These are phyloP conservation scores for Tolypocladium amazonense DNA, from an alignment of 2,329 filamentous ascomycete genomes.

Conservation along the genomic window DNA sequence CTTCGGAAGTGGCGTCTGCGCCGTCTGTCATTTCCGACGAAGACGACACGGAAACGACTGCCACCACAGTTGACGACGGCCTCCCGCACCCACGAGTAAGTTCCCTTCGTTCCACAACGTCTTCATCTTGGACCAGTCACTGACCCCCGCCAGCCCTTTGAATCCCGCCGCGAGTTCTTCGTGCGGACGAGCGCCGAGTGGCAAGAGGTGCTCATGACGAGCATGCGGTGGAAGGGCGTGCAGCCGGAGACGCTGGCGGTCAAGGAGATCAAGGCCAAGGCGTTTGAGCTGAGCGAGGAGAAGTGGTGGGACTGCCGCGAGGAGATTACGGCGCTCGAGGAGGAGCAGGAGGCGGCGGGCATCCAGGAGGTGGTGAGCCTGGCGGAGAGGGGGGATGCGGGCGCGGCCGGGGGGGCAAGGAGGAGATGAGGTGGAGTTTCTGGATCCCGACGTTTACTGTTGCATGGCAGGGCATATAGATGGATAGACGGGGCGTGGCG, in stretches of 20 bases:
- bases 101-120: not conserved
- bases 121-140: not conserved
- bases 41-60: slow-evolving; percentile 35
- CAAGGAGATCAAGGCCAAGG: slow-evolving; percentile 88
- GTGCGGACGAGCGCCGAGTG: slow-evolving; percentile 76
- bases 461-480: not conserved
- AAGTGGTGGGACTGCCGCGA: slow-evolving; percentile 99
- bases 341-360: slow-evolving; percentile 90
- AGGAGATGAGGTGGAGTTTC: slow-evolving; percentile 13
- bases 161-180: slow-evolving; percentile 87
- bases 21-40: slow-evolving; percentile 22
- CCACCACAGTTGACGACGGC: slow-evolving; percentile 56
- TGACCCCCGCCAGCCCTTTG: slow-evolving; percentile 58
- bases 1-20: slow-evolving; percentile 21
- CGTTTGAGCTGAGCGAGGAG: slow-evolving; percentile 84
- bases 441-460: not conserved
- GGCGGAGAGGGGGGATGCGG: slow-evolving; percentile 57
- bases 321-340: slow-evolving; percentile 82
- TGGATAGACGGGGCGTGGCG: not conserved
- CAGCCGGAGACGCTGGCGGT: slow-evolving; percentile 59
- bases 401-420: slow-evolving; percentile 19
- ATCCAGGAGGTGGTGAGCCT: slow-evolving; percentile 91
- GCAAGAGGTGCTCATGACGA: slow-evolving; percentile 78
- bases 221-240: slow-evolving; percentile 56
- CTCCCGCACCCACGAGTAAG: slow-evolving; percentile 58